Evolutionary conservation across 2,329 filamentous ascomycete species (phyloP), one percentile per base, ranked within the genome.

Genomic region (Alternaria angustiovoidea): DNA sequence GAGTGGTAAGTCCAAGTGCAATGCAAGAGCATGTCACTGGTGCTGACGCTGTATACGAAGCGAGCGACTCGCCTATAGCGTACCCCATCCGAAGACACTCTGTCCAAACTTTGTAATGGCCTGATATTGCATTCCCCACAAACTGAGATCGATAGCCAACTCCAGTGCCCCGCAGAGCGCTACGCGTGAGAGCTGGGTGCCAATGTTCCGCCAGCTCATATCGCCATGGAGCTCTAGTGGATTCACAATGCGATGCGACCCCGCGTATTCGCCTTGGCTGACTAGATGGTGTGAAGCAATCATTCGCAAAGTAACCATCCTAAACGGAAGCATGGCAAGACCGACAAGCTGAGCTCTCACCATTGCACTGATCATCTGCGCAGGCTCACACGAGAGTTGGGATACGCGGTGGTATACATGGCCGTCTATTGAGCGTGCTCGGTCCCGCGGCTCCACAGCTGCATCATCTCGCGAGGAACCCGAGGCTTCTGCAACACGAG

Each of bases 101-200:
- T 71, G 68, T 22, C 77, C 77, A 26, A 74, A 44, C 22, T 62
- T 68, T 3, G 71, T 71, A 6, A 77, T 68, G 2, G 64, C 65
- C n/a, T 69, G 43, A 52, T 74, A 78, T 48, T 78, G 73, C 46
- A 65, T 54, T n/a, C 72, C 69, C 76, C 76, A 79, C 7, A 79
- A 51, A 11, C 62, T 58, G 6, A 79, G 66, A 47, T 78, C 76
- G 38, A 78, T 65, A n/a, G 65, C 64, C 7, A 78, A 24, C 36
- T 78, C 75, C 11, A 76, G 41, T 16, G 61, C 67, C 54, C 71
- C 70, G 63, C 73, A 78, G 14, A 79, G 65, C 44, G 70, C 75
- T 51, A 78, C 54, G 9, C 75, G 74, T 11, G 73, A 78, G 9
- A 72, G 28, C 14, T 72, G 69, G 11, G 62, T 59, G 26, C 74